A percentile compares a stretch with the other conserved stretches of the same genome.
These are phyloP conservation scores for Trifolium dubium DNA, from an alignment of 306 rosid genomes.

Conservation along the genomic window DNA sequence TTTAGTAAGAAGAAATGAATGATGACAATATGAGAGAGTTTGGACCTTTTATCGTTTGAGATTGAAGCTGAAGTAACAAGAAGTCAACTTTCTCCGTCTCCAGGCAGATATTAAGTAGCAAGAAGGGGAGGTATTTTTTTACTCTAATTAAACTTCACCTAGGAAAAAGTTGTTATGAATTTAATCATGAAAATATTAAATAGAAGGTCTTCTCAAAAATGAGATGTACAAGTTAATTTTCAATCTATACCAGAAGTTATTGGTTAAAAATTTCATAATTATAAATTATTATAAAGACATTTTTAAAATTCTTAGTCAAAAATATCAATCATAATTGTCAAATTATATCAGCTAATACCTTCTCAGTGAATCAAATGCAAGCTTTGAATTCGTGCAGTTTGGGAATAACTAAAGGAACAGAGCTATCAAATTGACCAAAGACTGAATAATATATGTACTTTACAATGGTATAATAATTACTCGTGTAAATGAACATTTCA, in stretches of 20 bases:
- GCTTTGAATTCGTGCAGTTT: neutral
- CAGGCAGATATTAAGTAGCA: neutral
- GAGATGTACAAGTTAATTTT: neutral
- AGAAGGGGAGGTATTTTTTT: neutral
- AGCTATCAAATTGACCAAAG: too few species aligned
- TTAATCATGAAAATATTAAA: neutral
- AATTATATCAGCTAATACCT: neutral
- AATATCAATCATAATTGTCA: neutral
- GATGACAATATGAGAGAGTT: neutral
- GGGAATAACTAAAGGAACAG: neutral
- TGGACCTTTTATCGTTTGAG: neutral
- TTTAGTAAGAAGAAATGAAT: neutral
- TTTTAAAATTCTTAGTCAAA: neutral
- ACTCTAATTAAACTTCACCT: neutral
- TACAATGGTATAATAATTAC: slow-evolving; percentile 2
- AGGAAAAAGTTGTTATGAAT: neutral
- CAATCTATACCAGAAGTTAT: neutral
- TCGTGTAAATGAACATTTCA: neutral
- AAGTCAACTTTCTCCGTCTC: neutral
- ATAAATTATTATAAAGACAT: too few species aligned
- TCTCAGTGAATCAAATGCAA: neutral
- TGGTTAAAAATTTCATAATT: neutral
- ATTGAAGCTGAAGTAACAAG: neutral
- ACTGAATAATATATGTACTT: neutral
- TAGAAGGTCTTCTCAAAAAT: neutral